Percentiles rank a stretch among this genome's conserved stretches.
phyloP scores from a whole-genome alignment of 2,329 filamentous ascomycete species.

The Thielaviopsis euricoi region DNA sequence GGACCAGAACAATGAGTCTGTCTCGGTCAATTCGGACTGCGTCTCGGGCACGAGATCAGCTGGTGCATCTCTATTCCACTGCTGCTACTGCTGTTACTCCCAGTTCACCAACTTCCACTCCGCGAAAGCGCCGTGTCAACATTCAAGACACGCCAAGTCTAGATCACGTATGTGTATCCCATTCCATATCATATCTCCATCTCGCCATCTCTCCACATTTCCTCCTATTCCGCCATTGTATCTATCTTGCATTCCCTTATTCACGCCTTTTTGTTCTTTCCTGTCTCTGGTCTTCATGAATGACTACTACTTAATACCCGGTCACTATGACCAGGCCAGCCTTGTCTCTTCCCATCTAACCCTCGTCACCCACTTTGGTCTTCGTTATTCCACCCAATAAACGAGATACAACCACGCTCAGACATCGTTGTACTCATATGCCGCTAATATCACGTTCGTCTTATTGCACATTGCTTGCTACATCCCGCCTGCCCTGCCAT shows the following conservation, averaged over 20 bases:
- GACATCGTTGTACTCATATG: no score
- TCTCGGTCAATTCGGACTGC: background rate
- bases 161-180: conserved; percentile 34
- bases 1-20: background rate
- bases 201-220: no score
- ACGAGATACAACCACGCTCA: no score
- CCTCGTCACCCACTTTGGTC: background rate
- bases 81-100: conserved; percentile 31
- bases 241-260: background rate
- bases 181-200: background rate
- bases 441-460: no score
- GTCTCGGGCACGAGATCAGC: background rate
- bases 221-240: no score
- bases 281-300: background rate
- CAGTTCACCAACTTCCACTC: conserved; percentile 17
- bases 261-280: no score
- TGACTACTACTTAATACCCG: background rate
- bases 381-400: background rate
- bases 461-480: no score
- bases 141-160: conserved; percentile 30
- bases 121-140: background rate
- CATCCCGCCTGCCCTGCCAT: no score
- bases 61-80: conserved; percentile 27
- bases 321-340: background rate
- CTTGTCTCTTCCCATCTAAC: background rate